A percentile compares a stretch with the other conserved stretches of the same genome.
These are phyloP conservation scores for Dioscorea cayenensis DNA, from an alignment of 116 monocot genomes.

Conservation along the genomic window DNA sequence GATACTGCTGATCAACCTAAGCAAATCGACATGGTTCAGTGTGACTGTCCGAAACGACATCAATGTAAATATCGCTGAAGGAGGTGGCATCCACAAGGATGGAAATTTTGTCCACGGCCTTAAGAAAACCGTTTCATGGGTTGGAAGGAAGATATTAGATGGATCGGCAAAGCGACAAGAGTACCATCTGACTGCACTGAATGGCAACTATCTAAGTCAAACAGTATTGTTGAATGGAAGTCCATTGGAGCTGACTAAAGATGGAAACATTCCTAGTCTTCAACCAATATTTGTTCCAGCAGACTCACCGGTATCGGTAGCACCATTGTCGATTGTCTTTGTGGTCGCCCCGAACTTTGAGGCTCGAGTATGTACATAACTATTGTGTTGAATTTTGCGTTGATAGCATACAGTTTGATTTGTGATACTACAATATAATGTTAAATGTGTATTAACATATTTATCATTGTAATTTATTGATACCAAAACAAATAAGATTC, in stretches of 20 bases:
- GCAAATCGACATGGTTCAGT: constrained; percentile 24
- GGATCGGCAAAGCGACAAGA: constrained; percentile 34
- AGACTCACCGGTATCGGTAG: constrained; percentile 29
- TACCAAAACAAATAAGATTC: background rate
- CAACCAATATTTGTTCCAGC: constrained; percentile 19
- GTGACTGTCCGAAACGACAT: constrained; percentile 48
- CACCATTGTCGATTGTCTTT: constrained; percentile 64
- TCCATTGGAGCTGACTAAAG: constrained; percentile 37
- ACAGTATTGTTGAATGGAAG: constrained; percentile 54
- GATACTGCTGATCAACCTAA: constrained; percentile 63
- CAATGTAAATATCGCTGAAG: constrained; percentile 21
- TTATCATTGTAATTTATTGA: background rate
- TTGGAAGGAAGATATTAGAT: constrained; percentile 29
- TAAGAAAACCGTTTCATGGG: constrained; percentile 37
- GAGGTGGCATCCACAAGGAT: constrained; percentile 5
- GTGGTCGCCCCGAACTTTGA: constrained; percentile 45
- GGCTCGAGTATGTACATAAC: constrained; percentile 39
- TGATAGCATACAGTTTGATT: background rate
- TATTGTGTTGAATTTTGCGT: background rate
- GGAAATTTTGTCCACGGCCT: constrained; percentile 20
- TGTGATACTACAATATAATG: background rate
- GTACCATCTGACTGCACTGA: constrained; percentile 54
- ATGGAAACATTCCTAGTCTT: constrained; percentile 37
- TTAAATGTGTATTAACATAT: background rate
- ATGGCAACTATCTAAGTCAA: constrained; percentile 34